Base-by-base conservation (phyloP, 495 filamentous ascomycete species). In the Astrothelium subdiscretum region DNA sequence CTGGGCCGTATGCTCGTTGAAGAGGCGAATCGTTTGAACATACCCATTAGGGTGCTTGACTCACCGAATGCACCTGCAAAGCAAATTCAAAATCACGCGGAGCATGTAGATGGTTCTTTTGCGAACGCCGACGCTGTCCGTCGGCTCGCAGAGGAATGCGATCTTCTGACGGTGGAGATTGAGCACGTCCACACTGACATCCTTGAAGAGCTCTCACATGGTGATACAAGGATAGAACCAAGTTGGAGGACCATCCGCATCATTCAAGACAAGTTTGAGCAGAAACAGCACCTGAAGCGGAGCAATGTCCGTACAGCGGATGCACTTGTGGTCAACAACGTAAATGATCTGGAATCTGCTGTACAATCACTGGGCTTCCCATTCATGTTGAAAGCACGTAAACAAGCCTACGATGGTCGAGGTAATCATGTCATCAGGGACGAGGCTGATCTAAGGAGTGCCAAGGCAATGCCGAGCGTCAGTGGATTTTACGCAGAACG, bases 1-100 rank as follows among this genome's bases (percentile, higher is more conserved):
- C 81, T 97, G 32, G 94, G 94, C 51, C 89, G 89, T 63, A 97
- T 98, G 94, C 81, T 97, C n/a, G 86, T 89, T 59, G 90, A 97
- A 75, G 87, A 88, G 43, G 91, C 94, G 57, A 92, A 92, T 67
- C 85, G 85, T 54, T 80, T 96, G 40, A 91, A 91, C 67, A 87
- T 97, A 70, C 81, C 87, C 62, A 80, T 90, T 60, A 83, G 87
- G 52, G 77, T 95, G 51, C 84, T 98, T 24, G 95, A 97, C 76
- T 84, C 81, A 22, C 83, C 84, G 60, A 80, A 86, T 66, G 80
- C 88, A 24, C 90, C 94, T 5, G 94, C 94, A 63, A 96, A 96
- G 76, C 94, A 97, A 78, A 85, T 94, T 71, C 92, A 89, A 73
- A 80, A 82, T 61, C 85, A 86, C 64, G 75, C 80, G 65, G 75